Evolutionary conservation across 306 rosid species (phyloP).

Genomic region (cucumber (Cucumis sativus)): Cucumber_9930_V3 NC_026656.2:20120001-20120500

Average conservation of each 20-base stretch:
- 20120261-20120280: slow-evolving; percentile 30
- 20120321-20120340: slow-evolving; percentile 13
- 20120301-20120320: slow-evolving; percentile 9
- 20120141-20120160: slow-evolving; percentile 24
- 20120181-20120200: slow-evolving; percentile 28
- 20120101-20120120: neutral
- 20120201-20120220: slow-evolving; percentile 35
- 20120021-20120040: slow-evolving; percentile 16
- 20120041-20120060: slow-evolving; percentile 11
- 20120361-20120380: slow-evolving; percentile 14
- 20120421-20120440: neutral
- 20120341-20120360: slow-evolving; percentile 15
- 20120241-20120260: slow-evolving; percentile 26
- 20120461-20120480: neutral
- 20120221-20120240: slow-evolving; percentile 26
- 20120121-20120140: neutral
- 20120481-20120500: neutral
- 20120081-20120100: neutral
- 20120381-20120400: slow-evolving; percentile 6
- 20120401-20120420: neutral
- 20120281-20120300: slow-evolving; percentile 17
- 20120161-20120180: slow-evolving; percentile 22
- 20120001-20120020: slow-evolving; percentile 22
- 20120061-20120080: neutral
- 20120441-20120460: neutral